Evolutionary conservation across 1,284 basidiomycete genomes (phyloP).

Genomic region (Puccinia polysora): DNA sequence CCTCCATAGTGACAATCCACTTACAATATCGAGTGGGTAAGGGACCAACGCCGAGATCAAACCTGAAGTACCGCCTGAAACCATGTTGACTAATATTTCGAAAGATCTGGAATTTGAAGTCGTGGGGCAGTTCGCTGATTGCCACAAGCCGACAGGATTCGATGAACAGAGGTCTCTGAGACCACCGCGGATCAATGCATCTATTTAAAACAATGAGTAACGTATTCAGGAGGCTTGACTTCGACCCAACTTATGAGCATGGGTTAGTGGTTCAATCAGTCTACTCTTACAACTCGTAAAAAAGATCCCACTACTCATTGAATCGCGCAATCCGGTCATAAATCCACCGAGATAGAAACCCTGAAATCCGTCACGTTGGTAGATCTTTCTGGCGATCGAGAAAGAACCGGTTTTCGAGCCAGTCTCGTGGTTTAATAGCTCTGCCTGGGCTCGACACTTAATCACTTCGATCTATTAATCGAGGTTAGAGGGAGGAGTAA

Average conservation of each 20-base stretch:
- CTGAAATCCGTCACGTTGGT: slow-evolving; percentile 47
- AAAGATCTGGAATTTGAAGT: slow-evolving; percentile 42
- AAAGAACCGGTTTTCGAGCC: slow-evolving; percentile 48
- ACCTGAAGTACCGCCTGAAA: slow-evolving; percentile 50
- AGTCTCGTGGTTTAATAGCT: slow-evolving; percentile 44
- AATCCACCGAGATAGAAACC: slow-evolving; percentile 51
- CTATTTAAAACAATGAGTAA: background rate
- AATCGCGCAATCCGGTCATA: slow-evolving; percentile 50
- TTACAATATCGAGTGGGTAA: slow-evolving; percentile 48
- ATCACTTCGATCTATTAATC: slow-evolving; percentile 50
- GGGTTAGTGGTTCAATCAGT: background rate
- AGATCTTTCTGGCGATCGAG: slow-evolving; percentile 49
- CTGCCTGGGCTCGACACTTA: slow-evolving; percentile 51
- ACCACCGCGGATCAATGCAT: slow-evolving; percentile 16
- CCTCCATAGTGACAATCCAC: no score
- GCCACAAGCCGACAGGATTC: slow-evolving; percentile 6
- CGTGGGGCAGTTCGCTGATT: slow-evolving; percentile 5
- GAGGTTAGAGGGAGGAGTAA: background rate
- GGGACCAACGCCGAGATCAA: slow-evolving; percentile 48
- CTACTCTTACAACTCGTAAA: slow-evolving; percentile 48
- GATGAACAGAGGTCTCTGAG: slow-evolving; percentile 5
- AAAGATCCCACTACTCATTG: slow-evolving; percentile 49
- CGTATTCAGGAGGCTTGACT: background rate
- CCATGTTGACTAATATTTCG: slow-evolving; percentile 47
- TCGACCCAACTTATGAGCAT: background rate